phyloP scores from a whole-genome alignment of 768 basidiomycete species.

The Leccinellum rugosiceps region DNA sequence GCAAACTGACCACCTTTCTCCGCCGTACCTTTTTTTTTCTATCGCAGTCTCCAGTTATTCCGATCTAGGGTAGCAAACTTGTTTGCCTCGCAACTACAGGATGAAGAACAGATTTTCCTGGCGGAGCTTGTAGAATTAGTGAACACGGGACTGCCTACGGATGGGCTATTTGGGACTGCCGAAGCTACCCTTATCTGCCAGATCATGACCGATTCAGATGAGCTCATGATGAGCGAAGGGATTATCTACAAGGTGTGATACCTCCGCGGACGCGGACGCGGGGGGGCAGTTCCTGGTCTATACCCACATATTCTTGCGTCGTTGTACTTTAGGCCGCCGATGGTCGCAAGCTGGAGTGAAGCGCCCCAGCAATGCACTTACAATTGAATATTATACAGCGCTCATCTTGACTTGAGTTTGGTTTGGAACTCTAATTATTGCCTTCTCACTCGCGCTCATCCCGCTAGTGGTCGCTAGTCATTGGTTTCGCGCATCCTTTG shows the following conservation, averaged over 20 bases:
- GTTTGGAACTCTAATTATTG: too few relatives aligned
- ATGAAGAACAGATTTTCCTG: constrained; percentile 75
- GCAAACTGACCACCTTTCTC: neutral
- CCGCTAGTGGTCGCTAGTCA: too few relatives aligned
- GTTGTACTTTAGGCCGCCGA: neutral
- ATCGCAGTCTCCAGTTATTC: constrained; percentile 59
- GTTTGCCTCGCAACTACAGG: constrained; percentile 63
- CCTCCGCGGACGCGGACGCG: neutral
- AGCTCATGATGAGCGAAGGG: constrained; percentile 86
- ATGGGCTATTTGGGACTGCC: constrained; percentile 69
- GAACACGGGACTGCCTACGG: constrained; percentile 71
- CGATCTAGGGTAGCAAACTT: constrained; percentile 70
- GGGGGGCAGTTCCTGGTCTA: neutral
- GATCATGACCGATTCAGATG: constrained; percentile 66
- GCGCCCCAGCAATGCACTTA: neutral
- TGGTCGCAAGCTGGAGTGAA: neutral
- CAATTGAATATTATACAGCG: too few relatives aligned
- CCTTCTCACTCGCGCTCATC: too few relatives aligned
- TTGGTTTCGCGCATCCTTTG: too few relatives aligned
- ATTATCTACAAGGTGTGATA: constrained; percentile 79
- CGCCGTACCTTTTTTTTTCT: neutral
- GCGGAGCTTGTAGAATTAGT: constrained; percentile 65
- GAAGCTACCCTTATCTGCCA: constrained; percentile 76
- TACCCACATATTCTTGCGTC: neutral
- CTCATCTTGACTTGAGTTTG: too few relatives aligned